Conservation (phyloP, 768 basidiomycete genomes). For the Tylopilus intermedius region DNA sequence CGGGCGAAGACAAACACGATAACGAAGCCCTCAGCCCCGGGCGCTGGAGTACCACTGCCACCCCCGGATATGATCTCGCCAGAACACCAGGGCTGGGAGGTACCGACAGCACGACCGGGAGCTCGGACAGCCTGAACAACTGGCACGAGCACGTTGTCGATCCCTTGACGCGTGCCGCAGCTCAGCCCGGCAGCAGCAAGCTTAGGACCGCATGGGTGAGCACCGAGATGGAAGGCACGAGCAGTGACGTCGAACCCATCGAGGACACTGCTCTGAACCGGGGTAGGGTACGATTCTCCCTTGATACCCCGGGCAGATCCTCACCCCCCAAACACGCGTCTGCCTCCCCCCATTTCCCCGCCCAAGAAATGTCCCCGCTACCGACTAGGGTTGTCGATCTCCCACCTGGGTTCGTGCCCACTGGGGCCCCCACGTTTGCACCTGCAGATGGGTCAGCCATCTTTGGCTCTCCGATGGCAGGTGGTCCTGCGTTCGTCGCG, state of each 20-base stretch:
- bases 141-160: slow-evolving; percentile 29
- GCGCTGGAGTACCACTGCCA: slow-evolving; percentile 72
- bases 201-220: slow-evolving; percentile 36
- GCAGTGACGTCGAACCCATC: slow-evolving; percentile 25
- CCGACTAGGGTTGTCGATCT: slow-evolving; percentile 17
- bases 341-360: slow-evolving; percentile 9
- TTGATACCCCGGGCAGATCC: slow-evolving; percentile 13
- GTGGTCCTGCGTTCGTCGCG: slow-evolving; percentile 6
- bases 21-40: slow-evolving; percentile 44
- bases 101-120: slow-evolving; percentile 11
- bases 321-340: slow-evolving; percentile 11
- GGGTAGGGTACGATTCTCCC: slow-evolving; percentile 17
- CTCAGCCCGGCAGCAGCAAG: slow-evolving; percentile 17
- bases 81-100: slow-evolving; percentile 18
- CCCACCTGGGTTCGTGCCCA: slow-evolving; percentile 29
- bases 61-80: slow-evolving; percentile 51
- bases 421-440: slow-evolving; percentile 17
- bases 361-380: slow-evolving; percentile 13
- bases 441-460: slow-evolving; percentile 7
- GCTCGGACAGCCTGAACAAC: slow-evolving; percentile 20
- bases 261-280: slow-evolving; percentile 14
- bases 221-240: slow-evolving; percentile 38
- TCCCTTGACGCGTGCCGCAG: slow-evolving; percentile 24
- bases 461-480: slow-evolving; percentile 6
- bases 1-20: slow-evolving; percentile 24